Evolutionary conservation across 1,284 basidiomycete genomes (phyloP).

Genomic region (Acaromyces ingoldii): DNA sequence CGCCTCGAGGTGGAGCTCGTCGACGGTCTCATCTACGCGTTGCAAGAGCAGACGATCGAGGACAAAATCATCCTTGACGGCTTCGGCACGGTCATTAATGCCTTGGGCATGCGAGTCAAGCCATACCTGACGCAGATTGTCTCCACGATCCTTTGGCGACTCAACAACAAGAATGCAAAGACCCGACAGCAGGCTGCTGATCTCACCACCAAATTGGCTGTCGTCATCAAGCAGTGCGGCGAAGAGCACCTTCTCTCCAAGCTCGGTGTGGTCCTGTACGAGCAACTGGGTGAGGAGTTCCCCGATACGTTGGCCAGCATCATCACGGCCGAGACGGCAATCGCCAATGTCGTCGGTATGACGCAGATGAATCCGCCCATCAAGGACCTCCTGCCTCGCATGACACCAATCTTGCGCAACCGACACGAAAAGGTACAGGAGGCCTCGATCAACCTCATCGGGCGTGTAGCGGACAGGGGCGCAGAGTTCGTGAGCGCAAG

Average conservation of each 20-base stretch:
- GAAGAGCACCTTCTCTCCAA: conserved; percentile 94
- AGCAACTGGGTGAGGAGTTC: conserved; percentile 98
- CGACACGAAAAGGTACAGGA: conserved; percentile 99
- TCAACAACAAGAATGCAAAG: conserved; percentile 99
- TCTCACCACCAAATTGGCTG: conserved; percentile 84
- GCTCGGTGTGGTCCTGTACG: conserved; percentile 92
- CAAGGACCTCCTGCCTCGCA: conserved; percentile 94
- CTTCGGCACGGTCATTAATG: conserved; percentile 93
- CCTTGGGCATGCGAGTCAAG: conserved; percentile 94
- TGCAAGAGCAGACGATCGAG: conserved; percentile 98
- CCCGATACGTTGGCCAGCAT: conserved; percentile 95
- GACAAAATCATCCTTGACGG: conserved; percentile 99
- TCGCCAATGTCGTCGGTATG: conserved; percentile 99
- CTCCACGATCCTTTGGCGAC: conserved; percentile 97
- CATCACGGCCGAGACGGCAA: conserved; percentile 95
- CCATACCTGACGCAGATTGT: conserved; percentile 98
- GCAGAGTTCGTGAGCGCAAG: conserved; percentile 96
- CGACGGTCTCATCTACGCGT: conserved; percentile 97
- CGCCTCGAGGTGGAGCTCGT: conserved; percentile 87
- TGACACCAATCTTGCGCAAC: conserved; percentile 98
- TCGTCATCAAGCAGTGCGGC: conserved; percentile 97
- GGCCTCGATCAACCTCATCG: conserved; percentile 98
- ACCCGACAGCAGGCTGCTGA: conserved; percentile 98
- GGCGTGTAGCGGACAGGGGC: conserved; percentile 97
- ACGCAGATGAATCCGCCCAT: conserved; percentile 99